These are phyloP conservation scores for Quercus aquifolioides DNA, from an alignment of 306 rosid species.

Conservation along the genomic window DNA sequence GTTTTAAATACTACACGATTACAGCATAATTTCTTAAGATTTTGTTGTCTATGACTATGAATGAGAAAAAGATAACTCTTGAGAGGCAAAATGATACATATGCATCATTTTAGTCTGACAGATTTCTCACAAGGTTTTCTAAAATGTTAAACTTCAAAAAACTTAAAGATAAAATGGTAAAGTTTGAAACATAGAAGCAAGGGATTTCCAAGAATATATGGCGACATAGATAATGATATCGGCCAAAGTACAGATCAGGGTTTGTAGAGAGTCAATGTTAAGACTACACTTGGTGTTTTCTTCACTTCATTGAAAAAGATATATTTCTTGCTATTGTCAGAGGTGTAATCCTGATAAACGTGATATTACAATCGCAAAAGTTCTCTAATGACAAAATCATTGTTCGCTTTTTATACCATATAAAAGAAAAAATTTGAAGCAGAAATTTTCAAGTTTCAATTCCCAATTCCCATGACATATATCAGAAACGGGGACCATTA, in stretches of 20 bases:
- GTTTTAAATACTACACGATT: background rate
- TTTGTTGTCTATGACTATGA: background rate
- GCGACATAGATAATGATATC: background rate
- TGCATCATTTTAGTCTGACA: background rate
- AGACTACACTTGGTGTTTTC: background rate
- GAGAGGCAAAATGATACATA: background rate
- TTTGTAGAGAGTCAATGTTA: background rate
- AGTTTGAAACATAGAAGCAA: background rate
- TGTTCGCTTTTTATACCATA: background rate
- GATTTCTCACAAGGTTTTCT: background rate
- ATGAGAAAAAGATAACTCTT: background rate
- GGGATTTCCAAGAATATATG: background rate
- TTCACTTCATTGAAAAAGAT: background rate
- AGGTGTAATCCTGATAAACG: background rate
- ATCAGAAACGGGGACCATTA: background rate
- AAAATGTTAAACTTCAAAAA: background rate
- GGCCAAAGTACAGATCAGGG: background rate
- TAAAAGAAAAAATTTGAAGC: background rate
- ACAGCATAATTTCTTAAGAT: background rate
- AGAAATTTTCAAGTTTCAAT: background rate
- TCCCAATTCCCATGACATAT: background rate
- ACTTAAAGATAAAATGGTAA: background rate
- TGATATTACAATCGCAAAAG: background rate
- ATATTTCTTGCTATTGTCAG: background rate
- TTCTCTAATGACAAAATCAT: background rate